Percentiles rank a stretch among this genome's conserved stretches.
These are phyloP conservation scores for Entomortierella beljakovae DNA, from an alignment of 192 early-diverging fungal genomes.

Conservation along the genomic window DNA sequence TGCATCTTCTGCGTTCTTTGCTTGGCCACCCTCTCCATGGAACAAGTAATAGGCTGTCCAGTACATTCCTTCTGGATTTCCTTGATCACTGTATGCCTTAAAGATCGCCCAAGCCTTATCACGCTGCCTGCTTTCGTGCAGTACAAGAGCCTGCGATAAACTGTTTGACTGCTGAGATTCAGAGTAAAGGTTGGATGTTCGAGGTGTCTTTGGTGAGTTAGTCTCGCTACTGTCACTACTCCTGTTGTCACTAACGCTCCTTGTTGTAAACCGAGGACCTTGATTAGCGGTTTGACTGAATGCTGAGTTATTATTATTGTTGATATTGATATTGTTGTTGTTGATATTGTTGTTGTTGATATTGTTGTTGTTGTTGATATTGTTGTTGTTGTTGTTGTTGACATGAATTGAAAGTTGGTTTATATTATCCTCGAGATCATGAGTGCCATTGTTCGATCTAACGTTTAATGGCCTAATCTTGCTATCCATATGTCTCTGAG, in stretches of 20 bases:
- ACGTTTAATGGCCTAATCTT: constrained; percentile 24
- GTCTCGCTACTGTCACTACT: neutral
- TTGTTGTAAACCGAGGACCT: neutral
- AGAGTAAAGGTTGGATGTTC: constrained; percentile 2
- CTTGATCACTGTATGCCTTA: constrained; percentile 28
- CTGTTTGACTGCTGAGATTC: constrained; percentile 7
- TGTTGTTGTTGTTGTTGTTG: too few species aligned
- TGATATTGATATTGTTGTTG: too few species aligned
- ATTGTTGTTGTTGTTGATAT: too few species aligned
- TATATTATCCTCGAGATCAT: constrained; percentile 14
- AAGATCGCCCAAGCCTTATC: constrained; percentile 44
- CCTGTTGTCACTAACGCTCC: neutral
- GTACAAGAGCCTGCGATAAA: constrained; percentile 22
- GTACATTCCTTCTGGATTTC: constrained; percentile 43
- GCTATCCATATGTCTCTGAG: neutral
- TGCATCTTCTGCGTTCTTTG: constrained; percentile 9
- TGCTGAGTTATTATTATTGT: neutral
- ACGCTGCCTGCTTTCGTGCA: constrained; percentile 31
- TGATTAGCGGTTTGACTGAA: neutral
- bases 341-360: too few species aligned
- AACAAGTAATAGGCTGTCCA: constrained; percentile 48
- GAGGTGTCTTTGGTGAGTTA: constrained; percentile 12
- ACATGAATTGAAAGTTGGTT: constrained; percentile 13
- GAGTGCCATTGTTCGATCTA: constrained; percentile 9
- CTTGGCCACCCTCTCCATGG: constrained; percentile 45